Evolutionary conservation across 495 filamentous ascomycete species (phyloP).

Genomic region (Aspergillus bertholletiae): DNA sequence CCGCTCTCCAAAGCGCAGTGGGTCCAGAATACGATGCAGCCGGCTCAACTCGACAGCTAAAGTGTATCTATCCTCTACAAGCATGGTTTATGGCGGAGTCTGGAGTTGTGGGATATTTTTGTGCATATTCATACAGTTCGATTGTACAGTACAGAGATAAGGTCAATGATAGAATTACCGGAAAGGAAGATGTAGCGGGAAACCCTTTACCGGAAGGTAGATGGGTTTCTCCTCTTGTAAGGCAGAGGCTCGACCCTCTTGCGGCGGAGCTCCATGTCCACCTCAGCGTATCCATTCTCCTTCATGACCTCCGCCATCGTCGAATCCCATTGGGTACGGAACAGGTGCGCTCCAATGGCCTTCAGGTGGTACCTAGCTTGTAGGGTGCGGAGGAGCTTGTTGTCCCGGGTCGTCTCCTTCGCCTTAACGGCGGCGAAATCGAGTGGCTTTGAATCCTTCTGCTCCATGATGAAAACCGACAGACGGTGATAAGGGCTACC

Average conservation of each 20-base stretch:
- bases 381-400: conserved; percentile 69
- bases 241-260: conserved; percentile 59
- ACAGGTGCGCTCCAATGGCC: conserved; percentile 79
- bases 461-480: conserved; percentile 76
- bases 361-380: conserved; percentile 62
- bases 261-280: conserved; percentile 79
- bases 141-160: conserved; percentile 45
- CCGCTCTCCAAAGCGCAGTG: conserved; percentile 49
- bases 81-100: conserved; percentile 23
- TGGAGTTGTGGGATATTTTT: conserved; percentile 26
- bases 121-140: conserved; percentile 49
- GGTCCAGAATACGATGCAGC: conserved; percentile 48
- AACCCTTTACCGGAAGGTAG: conserved; percentile 35
- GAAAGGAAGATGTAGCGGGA: conserved; percentile 16
- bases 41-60: conserved; percentile 24
- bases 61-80: conserved; percentile 1
- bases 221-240: conserved; percentile 52
- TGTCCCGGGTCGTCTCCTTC: conserved; percentile 51
- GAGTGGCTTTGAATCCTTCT: conserved; percentile 57
- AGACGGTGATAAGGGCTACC: conserved; percentile 89
- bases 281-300: conserved; percentile 66
- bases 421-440: conserved; percentile 58
- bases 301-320: conserved; percentile 81
- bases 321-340: conserved; percentile 87
- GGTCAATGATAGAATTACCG: conserved; percentile 17